Percentiles rank a stretch among this genome's conserved stretches.
phyloP scores from a whole-genome alignment of 2,329 filamentous ascomycete species.

The Rhexocercosporidium sp. region DNA sequence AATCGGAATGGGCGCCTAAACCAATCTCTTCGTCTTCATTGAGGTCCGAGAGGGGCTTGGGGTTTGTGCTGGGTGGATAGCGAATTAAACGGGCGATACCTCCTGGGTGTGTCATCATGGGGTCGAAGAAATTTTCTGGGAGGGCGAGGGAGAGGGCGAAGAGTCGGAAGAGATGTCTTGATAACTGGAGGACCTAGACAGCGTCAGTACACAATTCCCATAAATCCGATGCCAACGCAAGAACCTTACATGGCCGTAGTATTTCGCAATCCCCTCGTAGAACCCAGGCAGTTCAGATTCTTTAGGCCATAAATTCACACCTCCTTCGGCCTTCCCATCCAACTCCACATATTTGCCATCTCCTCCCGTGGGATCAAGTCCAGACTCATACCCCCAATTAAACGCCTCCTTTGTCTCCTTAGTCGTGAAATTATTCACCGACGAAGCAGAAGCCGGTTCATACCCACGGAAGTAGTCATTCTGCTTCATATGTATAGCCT shows the following conservation, averaged over 20 bases:
- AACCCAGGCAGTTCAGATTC: constrained; percentile 39
- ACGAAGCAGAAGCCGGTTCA: constrained; percentile 53
- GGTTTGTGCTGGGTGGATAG: constrained; percentile 51
- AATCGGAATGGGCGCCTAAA: constrained; percentile 59
- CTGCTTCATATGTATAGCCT: constrained; percentile 45
- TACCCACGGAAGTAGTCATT: constrained; percentile 53
- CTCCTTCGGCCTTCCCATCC: constrained; percentile 35
- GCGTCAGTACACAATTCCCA: not conserved
- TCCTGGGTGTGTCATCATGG: constrained; percentile 49
- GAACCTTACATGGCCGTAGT: constrained; percentile 40
- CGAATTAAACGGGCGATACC: constrained; percentile 53
- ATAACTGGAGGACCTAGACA: constrained; percentile 43
- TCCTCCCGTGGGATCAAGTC: constrained; percentile 39
- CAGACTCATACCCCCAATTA: constrained; percentile 42
- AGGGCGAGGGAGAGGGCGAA: constrained; percentile 48
- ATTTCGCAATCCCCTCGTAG: constrained; percentile 37
- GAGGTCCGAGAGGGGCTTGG: constrained; percentile 36
- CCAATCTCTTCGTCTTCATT: constrained; percentile 38
- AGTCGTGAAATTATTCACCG: constrained; percentile 49
- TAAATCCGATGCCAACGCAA: not conserved
- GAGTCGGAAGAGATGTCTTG: constrained; percentile 44
- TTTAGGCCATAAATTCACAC: constrained; percentile 39
- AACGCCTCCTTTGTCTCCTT: constrained; percentile 54
- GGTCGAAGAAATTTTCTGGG: constrained; percentile 49
- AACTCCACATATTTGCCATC: constrained; percentile 42